phyloP scores from a whole-genome alignment of 371 early-diverging fungal genomes.

The Apophysomyces sp. region DNA sequence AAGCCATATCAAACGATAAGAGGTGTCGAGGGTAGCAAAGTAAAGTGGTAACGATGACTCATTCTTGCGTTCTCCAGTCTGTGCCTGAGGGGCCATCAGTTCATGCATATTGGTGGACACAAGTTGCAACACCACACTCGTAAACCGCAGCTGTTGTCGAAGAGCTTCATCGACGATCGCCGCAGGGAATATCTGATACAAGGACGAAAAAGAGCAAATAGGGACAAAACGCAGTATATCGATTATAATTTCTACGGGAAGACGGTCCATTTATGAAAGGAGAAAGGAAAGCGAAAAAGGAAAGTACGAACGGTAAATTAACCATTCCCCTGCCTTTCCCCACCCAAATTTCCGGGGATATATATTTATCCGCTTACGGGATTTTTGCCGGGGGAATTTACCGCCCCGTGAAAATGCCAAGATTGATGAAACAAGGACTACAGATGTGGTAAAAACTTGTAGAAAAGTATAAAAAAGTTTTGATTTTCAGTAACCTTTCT shows the following conservation, averaged over 20 bases:
- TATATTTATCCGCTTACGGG: not conserved
- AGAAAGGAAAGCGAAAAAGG: conserved; percentile 11
- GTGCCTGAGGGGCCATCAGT: conserved; percentile 16
- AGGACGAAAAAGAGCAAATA: conserved; percentile 12
- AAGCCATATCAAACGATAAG: conserved; percentile 31
- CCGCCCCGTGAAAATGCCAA: too few relatives aligned
- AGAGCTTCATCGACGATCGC: conserved; percentile 33
- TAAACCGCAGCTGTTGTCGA: conserved; percentile 21
- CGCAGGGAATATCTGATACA: conserved; percentile 32
- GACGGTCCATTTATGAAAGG: conserved; percentile 16
- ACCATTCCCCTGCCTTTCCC: not conserved
- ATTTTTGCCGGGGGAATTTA: not conserved
- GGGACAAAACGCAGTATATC: conserved; percentile 35
- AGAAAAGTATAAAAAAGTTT: too few relatives aligned
- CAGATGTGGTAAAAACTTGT: too few relatives aligned
- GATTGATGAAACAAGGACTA: too few relatives aligned
- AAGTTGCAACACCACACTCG: conserved; percentile 18
- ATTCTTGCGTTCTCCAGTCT: conserved; percentile 18
- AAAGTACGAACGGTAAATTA: not conserved
- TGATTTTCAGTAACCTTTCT: too few relatives aligned
- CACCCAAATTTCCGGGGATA: not conserved
- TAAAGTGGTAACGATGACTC: conserved; percentile 32
- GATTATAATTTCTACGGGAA: conserved; percentile 36
- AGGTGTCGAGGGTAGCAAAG: conserved; percentile 23
- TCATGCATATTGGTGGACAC: conserved; percentile 51